Evolutionary conservation across 1,139 yeast species (phyloP).

Genomic region (Scheffersomyces segobiensis): DNA sequence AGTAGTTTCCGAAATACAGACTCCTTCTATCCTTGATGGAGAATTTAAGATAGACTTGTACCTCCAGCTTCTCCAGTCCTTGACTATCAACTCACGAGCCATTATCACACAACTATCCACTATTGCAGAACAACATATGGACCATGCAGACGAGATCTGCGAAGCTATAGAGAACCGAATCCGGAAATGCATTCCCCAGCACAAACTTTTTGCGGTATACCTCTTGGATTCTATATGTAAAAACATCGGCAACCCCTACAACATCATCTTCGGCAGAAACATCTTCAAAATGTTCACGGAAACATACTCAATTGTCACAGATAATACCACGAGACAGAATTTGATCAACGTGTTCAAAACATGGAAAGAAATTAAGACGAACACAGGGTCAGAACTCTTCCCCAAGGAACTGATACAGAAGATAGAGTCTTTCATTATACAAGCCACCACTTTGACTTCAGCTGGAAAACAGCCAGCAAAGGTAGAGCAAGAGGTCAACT

Average conservation of each 20-base stretch:
- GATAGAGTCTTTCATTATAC: conserved; percentile 42
- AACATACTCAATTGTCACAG: conserved; percentile 40
- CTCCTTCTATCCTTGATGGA: neutral
- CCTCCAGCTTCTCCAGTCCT: conserved; percentile 30
- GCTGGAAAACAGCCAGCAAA: neutral
- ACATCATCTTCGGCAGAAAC: conserved; percentile 34
- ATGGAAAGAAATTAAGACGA: conserved; percentile 36
- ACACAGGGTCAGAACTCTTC: conserved; percentile 38
- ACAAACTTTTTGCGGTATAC: conserved; percentile 40
- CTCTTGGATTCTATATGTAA: conserved; percentile 45
- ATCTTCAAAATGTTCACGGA: conserved; percentile 39
- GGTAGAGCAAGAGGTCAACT: neutral
- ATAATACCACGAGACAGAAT: conserved; percentile 36
- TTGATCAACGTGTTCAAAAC: conserved; percentile 43
- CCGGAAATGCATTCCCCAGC: conserved; percentile 37
- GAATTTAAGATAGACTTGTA: conserved; percentile 31
- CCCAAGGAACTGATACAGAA: conserved; percentile 28
- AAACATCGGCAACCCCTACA: conserved; percentile 47
- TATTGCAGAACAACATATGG: conserved; percentile 34
- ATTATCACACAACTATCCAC: conserved; percentile 41
- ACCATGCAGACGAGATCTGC: conserved; percentile 33
- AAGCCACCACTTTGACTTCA: conserved; percentile 31
- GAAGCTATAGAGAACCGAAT: conserved; percentile 37
- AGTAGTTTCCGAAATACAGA: neutral
- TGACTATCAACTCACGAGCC: conserved; percentile 41